Percentiles rank a stretch among this genome's conserved stretches.
phyloP scores from a whole-genome alignment of 495 filamentous ascomycete species.

The Lepraria neglecta region DNA sequence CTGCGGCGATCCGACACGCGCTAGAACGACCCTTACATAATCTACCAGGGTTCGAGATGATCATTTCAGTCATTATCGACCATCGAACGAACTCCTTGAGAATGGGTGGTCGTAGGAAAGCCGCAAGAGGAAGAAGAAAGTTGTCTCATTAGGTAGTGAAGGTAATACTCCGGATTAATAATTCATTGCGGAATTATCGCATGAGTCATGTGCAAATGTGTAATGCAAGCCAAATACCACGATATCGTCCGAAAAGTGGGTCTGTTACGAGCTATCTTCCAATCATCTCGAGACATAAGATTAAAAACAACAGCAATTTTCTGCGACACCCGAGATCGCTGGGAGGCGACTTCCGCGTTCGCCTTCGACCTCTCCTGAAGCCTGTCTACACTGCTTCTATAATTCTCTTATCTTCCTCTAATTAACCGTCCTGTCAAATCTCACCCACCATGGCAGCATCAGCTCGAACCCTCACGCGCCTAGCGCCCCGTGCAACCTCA shows the following conservation, averaged over 20 bases:
- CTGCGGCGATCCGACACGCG: not conserved
- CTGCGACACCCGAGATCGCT: not conserved
- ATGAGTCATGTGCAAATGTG: not conserved
- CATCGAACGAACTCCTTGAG: not conserved
- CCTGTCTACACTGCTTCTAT: not conserved
- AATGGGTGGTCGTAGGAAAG: not conserved
- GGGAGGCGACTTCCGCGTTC: not conserved
- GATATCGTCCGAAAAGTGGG: slow-evolving; percentile 7
- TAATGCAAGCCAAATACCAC: not conserved
- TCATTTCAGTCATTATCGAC: not conserved
- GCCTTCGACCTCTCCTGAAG: not conserved
- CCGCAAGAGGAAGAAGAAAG: not conserved
- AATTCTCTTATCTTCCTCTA: not conserved
- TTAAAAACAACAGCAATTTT: not conserved
- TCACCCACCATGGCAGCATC: slow-evolving; percentile 48
- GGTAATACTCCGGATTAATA: not conserved
- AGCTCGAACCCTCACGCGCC: slow-evolving; percentile 47
- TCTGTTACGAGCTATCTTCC: slow-evolving; percentile 5
- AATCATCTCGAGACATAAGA: not conserved
- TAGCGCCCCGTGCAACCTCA: slow-evolving; percentile 46
- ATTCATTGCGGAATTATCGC: not conserved
- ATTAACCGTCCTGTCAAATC: not conserved
- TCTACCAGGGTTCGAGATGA: not conserved
- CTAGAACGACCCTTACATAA: slow-evolving; percentile 11
- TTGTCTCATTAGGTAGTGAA: not conserved